Base-by-base conservation (phyloP, 179 eudicot genomes). In the Actinidia chinensis region DNA sequence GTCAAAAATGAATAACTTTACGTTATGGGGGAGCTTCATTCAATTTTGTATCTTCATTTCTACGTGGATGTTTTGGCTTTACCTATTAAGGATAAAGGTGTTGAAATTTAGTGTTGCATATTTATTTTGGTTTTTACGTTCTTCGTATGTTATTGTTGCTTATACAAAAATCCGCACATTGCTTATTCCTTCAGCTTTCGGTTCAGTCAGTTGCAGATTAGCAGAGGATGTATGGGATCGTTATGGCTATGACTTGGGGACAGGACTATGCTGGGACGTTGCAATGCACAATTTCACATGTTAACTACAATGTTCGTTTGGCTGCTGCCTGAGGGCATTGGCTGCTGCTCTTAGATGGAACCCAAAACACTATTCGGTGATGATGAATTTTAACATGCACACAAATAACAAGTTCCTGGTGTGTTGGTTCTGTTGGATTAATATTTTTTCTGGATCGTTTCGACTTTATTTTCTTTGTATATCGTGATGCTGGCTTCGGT, bases 171-270 rank as follows among this genome's bases (percentile, higher is more conserved):
- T 42, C 33, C 59, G 58, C 20, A n/a, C n/a, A 20, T 43, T 40
- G 54, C n/a, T 43, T 70, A 58, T 47, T 40, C 36, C 18, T 42
- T 69, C 68, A 9, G 64, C 47, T 54, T n/a, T 60, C 63, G 68
- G 66, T n/a, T 79, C 92, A 96, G 99, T 83, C 92, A 12, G 91
- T 96, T 85, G 99, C 98, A 5, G 93, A 85, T 88, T 89, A 77
- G 94, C 99, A 68, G 99, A 96, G 84, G 96, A 91, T 87, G n/a
- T 96, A 70, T 96, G 99, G 99, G 99, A 96, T 84, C 89, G 97
- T 75, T 96, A 96, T 74, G 91, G 93, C 75, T 68, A 82, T 79
- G 98, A 96, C 48, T 86, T 96, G 78, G 98, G 98, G 73, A 88
- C 88, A 28, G n/a, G 97, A 96, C 74, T n/a, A 89, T 82, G 91